Evolutionary conservation across 176 grass and related monocot genomes (phyloP), one percentile per base, ranked within the genome.

Genomic region (Thinopyrum elongatum): DNA sequence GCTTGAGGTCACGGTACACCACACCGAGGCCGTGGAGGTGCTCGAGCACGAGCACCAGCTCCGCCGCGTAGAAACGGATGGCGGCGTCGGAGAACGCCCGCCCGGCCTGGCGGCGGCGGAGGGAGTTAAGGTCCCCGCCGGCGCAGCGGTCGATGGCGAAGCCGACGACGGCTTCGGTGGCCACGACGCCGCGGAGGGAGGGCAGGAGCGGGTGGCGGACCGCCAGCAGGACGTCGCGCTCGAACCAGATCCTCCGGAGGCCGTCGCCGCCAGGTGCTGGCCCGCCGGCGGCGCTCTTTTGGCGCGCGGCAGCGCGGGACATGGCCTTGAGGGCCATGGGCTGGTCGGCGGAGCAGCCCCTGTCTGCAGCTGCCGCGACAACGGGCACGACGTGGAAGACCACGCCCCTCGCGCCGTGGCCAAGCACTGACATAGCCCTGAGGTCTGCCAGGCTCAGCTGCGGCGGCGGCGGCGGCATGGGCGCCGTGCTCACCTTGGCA

Each of bases 341-440:
- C 0, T 80, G 47, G n/a, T 17, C 86, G 12, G 2, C 61, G 1
- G 22, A 76, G 10, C 3, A 22, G 3, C 30, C 74, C 9, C 6
- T 13, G 0, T 9, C 1, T 34, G 47, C 47, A 51, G 47, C 47
- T 51, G 47, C 15, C 47, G 47, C 47, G 15, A 51, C 47, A 51
- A 51, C 35, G 3, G 53, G n/a, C 21, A 85, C 92, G 86, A 99
- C 88, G 65, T 87, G 91, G 86, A 99, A 99, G 30, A 99, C 97
- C 27, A 99, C 92, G 71, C 97, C 97, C 92, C 96, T 99, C 65
- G 94, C 94, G 71, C 97, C 97, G 23, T 94, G 93, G 15, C 97
- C 97, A 2, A 99, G 90, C 27, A 99, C 64, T 3, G 94, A 92
- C 57, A 99, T 60, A 30, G 94, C 97, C 85, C 58, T 91, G 3